These are phyloP conservation scores for Brassica hybrid DNA, from an alignment of 441 rosid species.

Conservation along the genomic window DNA sequence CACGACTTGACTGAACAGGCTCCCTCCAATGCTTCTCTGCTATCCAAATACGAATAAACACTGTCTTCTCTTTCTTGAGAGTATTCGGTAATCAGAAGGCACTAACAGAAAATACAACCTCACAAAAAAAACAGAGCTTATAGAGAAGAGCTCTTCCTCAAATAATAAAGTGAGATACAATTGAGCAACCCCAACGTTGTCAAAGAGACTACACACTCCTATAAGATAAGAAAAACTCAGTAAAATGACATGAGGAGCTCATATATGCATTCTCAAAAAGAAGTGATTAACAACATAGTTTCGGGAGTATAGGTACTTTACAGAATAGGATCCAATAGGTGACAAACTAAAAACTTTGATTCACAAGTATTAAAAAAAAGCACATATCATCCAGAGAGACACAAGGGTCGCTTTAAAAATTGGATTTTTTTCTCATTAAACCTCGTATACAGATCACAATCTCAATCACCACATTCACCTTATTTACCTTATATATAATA, in stretches of 20 bases:
- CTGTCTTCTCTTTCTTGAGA: conserved; percentile 16
- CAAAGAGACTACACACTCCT: conserved; percentile 22
- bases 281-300: conserved; percentile 5
- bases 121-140: conserved; percentile 19
- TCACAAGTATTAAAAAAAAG: conserved; percentile 17
- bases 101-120: background rate
- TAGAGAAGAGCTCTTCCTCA: conserved; percentile 13
- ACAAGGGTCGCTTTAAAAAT: conserved; percentile 36
- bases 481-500: conserved; percentile 11
- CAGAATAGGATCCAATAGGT: conserved; percentile 8
- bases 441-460: conserved; percentile 53
- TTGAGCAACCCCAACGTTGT: conserved; percentile 15
- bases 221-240: conserved; percentile 23
- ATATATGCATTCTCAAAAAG: conserved; percentile 6
- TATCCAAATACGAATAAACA: conserved; percentile 17
- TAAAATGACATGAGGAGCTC: conserved; percentile 30
- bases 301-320: background rate
- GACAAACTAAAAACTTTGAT: conserved; percentile 20
- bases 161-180: conserved; percentile 26
- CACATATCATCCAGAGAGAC: background rate
- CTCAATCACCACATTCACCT: conserved; percentile 16
- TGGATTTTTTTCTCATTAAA: conserved; percentile 50
- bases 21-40: conserved; percentile 19
- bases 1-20: conserved; percentile 13
- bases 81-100: conserved; percentile 11